Evolutionary conservation across 2,329 filamentous ascomycete genomes (phyloP).

Genomic region (Hypoxylon sp.): DNA sequence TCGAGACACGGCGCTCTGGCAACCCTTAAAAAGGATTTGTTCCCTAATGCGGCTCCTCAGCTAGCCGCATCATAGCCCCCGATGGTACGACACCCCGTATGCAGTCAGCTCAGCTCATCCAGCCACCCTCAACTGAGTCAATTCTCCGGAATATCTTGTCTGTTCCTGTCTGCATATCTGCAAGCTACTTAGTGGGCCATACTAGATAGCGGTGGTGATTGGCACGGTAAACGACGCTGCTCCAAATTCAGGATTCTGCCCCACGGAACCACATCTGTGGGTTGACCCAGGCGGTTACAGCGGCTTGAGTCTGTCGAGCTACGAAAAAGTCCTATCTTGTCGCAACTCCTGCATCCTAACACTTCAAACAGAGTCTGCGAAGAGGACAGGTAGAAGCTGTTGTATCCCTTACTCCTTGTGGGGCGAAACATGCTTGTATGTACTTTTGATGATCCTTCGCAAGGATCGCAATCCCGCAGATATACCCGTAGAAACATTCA

Average conservation of each 20-base stretch:
- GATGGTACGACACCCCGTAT: background rate
- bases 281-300: conserved; percentile 2
- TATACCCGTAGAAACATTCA: conserved; percentile 29
- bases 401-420: conserved; percentile 21
- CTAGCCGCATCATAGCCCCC: conserved; percentile 17
- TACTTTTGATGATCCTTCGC: conserved; percentile 7
- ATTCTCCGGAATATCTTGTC: conserved; percentile 10
- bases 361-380: conserved; percentile 3
- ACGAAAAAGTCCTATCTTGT: background rate
- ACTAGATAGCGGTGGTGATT: conserved; percentile 23
- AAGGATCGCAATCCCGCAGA: conserved; percentile 21
- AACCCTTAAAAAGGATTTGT: conserved; percentile 22
- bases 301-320: background rate
- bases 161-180: background rate
- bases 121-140: conserved; percentile 7
- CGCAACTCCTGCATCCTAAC: conserved; percentile 6
- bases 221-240: conserved; percentile 24
- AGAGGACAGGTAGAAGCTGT: background rate
- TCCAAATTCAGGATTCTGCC: conserved; percentile 23
- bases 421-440: background rate
- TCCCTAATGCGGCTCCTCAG: conserved; percentile 26
- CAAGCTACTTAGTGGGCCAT: conserved; percentile 2
- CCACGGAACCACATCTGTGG: conserved; percentile 39
- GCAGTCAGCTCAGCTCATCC: conserved; percentile 22
- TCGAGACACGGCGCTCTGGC: conserved; percentile 8